Evolutionary conservation across 345 rosid species (phyloP), one percentile per base, ranked within the genome.

Genomic region (Salix koriyanagi): DNA sequence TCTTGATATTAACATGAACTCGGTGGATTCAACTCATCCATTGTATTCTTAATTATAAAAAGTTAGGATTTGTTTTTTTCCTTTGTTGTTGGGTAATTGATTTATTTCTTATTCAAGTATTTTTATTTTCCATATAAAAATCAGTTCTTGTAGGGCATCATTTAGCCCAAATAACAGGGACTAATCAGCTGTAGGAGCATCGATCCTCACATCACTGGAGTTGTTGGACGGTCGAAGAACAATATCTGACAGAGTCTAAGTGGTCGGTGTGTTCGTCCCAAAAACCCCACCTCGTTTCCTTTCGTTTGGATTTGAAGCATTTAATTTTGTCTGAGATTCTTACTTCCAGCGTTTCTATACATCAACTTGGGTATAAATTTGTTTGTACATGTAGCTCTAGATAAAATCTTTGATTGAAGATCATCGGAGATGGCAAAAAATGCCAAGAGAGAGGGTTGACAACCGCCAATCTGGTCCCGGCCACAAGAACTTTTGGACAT

Each of bases 381-480:
- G 8, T 16, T 2, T 16, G 0, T 16, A 50, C 21, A 50, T 18
- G 21, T 46, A 46, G 50, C 50, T 46, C 19, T 18, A 19, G 58
- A 6, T 52, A 2, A 25, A 56, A 7, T n/a, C 26, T n/a, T n/a
- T 9, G 25, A 21, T 8, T 1, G 13, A n/a, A n/a, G 10, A 23
- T 3, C 11, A 25, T 9, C 1, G 28, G 16, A 3, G 15, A 19
- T 74, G 41, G 50, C 72, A 77, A 44, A 80, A 75, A 69, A 48
- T 79, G 83, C 76, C 81, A 85, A 77, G 70, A 79, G 28, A 73
- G 52, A 81, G 81, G 86, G 87, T 79, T 79, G 88, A 87, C 89
- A 73, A 93, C 97, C 93, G 92, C 91, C 93, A 83, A 88, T 74
- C 74, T 65, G 75, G 92, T 82, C 85, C 82, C 88, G 77, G 81